Conservation (phyloP, 23 red algal genomes). For the Gracilaria domingensis region DNA sequence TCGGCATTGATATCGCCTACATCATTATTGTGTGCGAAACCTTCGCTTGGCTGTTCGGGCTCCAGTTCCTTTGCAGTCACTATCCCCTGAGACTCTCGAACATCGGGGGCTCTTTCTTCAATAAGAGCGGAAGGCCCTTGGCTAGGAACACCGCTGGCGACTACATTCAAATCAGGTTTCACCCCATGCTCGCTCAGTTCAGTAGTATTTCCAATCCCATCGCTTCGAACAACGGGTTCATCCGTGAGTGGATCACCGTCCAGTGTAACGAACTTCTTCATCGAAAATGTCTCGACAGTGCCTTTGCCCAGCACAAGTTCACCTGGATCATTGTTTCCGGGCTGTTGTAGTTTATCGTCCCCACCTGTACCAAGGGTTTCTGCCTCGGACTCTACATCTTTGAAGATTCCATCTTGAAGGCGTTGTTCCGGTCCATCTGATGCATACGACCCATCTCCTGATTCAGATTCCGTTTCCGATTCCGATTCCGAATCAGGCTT, state of each 20-base stretch:
- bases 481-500: constrained; percentile 30
- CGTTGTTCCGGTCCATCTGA: background rate
- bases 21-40: background rate
- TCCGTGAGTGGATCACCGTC: background rate
- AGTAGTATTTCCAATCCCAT: background rate
- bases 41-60: background rate
- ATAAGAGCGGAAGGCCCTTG: background rate
- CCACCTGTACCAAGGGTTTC: background rate
- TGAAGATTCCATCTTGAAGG: background rate
- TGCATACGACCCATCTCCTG: background rate
- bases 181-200: background rate
- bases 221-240: background rate
- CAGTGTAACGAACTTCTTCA: background rate
- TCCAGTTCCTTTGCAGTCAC: background rate
- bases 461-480: constrained; percentile 17
- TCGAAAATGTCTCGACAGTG: background rate
- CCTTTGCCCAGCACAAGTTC: background rate
- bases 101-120: background rate
- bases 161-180: background rate
- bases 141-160: background rate
- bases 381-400: background rate
- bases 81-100: background rate
- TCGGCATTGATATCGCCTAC: background rate
- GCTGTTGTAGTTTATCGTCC: background rate
- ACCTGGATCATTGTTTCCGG: background rate